Evolutionary conservation across 164 flowering plant species (phyloP), one percentile per base, ranked within the genome.

Genomic region (Brasenia schreberi): DNA sequence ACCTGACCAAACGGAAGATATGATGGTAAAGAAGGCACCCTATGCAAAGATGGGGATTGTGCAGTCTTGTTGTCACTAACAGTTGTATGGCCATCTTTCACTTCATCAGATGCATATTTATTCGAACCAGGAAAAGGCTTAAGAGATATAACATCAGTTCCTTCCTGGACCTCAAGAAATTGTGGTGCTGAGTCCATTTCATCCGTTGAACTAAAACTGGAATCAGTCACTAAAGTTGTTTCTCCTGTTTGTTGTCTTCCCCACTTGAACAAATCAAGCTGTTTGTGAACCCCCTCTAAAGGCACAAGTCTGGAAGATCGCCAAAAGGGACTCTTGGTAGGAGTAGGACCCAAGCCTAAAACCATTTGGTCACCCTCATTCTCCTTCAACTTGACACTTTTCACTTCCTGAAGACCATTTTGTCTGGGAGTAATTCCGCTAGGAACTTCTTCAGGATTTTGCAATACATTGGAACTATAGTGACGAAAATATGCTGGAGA

Each of bases 401-500:
- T 67, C 74, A 77, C 80, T 23, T 72, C 84, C 27, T 67, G 64
- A 39, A 59, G 71, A 56, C 72, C 79, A 65, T 71, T 72, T 67
- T 73, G 78, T 62, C 71, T 62, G 58, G 45, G 59, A 18, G 76
- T 68, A 19, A 68, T 43, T 67, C 65, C 67, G 64, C 69, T 63
- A 59, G 71, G 80, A 70, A 19, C 69, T 56, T 77, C 86, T 67
- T 63, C 73, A 19, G 78, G 49, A 44, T 59, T 42, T 66, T 78
- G 69, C 7, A 69, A 68, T 52, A 76, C 77, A 59, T 89, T 89
- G 18, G 86, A 82, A 81, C 88, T 91, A 70, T 94, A 94, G 67
- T 94, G 99, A 78, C 89, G 93, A 82, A 94, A 94, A 78, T 94
- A 94, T 69, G 99, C 99, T 67, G 99, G 99, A 67, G 99, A 94